Evolutionary conservation across 2,329 filamentous ascomycete species (phyloP), one percentile per base, ranked within the genome.

Genomic region (Chlorencoelia australis): DNA sequence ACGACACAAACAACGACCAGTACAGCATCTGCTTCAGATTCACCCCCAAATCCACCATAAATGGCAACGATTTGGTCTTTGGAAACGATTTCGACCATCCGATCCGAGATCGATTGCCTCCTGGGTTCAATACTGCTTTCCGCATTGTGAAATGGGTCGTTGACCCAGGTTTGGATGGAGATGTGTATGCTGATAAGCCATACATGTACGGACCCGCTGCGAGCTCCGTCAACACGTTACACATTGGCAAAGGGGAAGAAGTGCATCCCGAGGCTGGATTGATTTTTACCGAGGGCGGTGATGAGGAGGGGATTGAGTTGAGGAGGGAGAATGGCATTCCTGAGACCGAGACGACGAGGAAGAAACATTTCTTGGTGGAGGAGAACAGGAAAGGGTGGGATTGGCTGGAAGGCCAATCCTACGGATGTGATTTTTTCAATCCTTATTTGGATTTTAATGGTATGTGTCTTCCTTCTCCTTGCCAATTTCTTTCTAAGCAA

Each of bases 61-160:
- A 30, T 37, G 49, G 44, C 10, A 44, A 57, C 22, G 78, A 93
- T 44, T 67, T 98, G 3, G 77, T 95, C 36, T 94, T 94, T 51
- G 91, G 89, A 27, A 96, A 96, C 58, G 87, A 95, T 65, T 95
- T 96, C 56, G 88, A 94, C 54, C 75, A 82, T 33, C 85, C 91
- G 0, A 91, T 98, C 49, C 75, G 86, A 19, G 82, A 94, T 55
- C 74, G 79, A 11, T 67, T 98, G 2, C 89, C 91, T 0, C 84
- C 85, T 0, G 87, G 89, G 0, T 94, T 94, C 60, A 76, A 75
- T 54, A 80, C 84, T 7, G 88, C 87, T 0, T 76, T 95, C 60
- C 79, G 76, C 35, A 79, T 94, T 28, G 84, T 94, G 18, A 84
- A 83, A 50, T 93, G 84, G 82, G 83, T 79, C 65, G 81, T 96